Percentiles rank a stretch among this genome's conserved stretches.
Evolutionary conservation across 2,329 filamentous ascomycete species (phyloP).

Genomic region (Alternaria novae-zelandiae): DNA sequence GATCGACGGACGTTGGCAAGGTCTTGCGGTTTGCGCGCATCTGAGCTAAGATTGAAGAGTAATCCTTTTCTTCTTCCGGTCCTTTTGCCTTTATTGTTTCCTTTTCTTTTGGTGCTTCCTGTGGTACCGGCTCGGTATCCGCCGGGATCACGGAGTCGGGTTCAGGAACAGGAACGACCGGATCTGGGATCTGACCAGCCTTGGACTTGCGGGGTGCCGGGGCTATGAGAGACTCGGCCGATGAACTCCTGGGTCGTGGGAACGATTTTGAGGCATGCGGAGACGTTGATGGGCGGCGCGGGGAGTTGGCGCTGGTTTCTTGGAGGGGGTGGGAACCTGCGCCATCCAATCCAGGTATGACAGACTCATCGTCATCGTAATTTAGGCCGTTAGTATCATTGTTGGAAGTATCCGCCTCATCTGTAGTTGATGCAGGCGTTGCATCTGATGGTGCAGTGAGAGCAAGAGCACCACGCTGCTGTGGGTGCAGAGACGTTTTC

Average conservation of each 20-base stretch:
- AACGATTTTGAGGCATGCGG: constrained; percentile 27
- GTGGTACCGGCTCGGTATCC: constrained; percentile 20
- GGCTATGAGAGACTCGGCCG: constrained; percentile 27
- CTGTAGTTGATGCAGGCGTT: constrained; percentile 28
- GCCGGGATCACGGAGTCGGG: constrained; percentile 32
- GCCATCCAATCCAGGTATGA: constrained; percentile 27
- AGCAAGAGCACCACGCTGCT: constrained; percentile 30
- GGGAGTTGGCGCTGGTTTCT: constrained; percentile 39
- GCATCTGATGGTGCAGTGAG: constrained; percentile 29
- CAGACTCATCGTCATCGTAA: constrained; percentile 18
- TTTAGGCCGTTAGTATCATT: constrained; percentile 11
- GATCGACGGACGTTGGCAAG: constrained; percentile 22
- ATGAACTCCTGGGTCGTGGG: constrained; percentile 25
- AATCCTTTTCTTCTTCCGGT: constrained; percentile 34
- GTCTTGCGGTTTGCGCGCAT: constrained; percentile 41
- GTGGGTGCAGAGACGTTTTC: constrained; percentile 21
- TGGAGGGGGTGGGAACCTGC: constrained; percentile 34
- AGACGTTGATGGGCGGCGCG: constrained; percentile 39
- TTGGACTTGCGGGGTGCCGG: constrained; percentile 20
- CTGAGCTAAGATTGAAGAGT: constrained; percentile 39
- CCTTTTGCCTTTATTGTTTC: constrained; percentile 11
- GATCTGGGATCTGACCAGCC: constrained; percentile 22
- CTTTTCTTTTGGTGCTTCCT: constrained; percentile 15
- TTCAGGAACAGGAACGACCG: background rate
- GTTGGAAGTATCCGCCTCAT: constrained; percentile 18